A percentile compares a stretch with the other conserved stretches of the same genome.
Conservation (phyloP, 371 early-diverging fungal species). For the Chytridium lagenaria region DNA sequence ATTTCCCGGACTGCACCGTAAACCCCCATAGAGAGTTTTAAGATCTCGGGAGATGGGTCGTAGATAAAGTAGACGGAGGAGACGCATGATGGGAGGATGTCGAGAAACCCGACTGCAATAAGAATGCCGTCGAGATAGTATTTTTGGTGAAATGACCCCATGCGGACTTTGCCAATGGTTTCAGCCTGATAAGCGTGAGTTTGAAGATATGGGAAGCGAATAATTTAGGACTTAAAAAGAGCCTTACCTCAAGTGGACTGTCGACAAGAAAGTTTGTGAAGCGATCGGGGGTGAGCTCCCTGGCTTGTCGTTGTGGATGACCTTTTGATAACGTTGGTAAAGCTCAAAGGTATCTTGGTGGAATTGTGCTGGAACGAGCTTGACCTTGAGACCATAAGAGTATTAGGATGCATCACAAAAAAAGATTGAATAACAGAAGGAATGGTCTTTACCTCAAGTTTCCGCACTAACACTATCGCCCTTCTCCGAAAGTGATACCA, state of each 20-base stretch:
- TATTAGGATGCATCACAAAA: too few relatives aligned
- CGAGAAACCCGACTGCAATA: conserved; percentile 88
- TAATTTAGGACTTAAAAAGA: conserved; percentile 45
- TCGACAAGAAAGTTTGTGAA: conserved; percentile 80
- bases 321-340: conserved; percentile 79
- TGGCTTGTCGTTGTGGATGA: conserved; percentile 77
- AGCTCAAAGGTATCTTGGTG: conserved; percentile 76
- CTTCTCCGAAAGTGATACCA: too few relatives aligned
- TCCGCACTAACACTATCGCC: too few relatives aligned
- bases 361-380: conserved; percentile 67
- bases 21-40: conserved; percentile 77
- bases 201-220: not conserved
- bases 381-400: conserved; percentile 21
- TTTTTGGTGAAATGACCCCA: conserved; percentile 85
- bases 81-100: conserved; percentile 85
- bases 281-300: conserved; percentile 51
- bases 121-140: conserved; percentile 78
- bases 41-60: conserved; percentile 72
- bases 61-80: conserved; percentile 95
- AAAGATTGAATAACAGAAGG: too few relatives aligned
- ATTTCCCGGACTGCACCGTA: conserved; percentile 87
- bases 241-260: conserved; percentile 78
- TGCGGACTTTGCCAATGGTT: conserved; percentile 51
- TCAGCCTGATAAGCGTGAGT: conserved; percentile 17
- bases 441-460: too few relatives aligned